These are phyloP conservation scores for Halophytophthora batemanensis DNA, from an alignment of 352 stramenopile species.

Conservation along the genomic window DNA sequence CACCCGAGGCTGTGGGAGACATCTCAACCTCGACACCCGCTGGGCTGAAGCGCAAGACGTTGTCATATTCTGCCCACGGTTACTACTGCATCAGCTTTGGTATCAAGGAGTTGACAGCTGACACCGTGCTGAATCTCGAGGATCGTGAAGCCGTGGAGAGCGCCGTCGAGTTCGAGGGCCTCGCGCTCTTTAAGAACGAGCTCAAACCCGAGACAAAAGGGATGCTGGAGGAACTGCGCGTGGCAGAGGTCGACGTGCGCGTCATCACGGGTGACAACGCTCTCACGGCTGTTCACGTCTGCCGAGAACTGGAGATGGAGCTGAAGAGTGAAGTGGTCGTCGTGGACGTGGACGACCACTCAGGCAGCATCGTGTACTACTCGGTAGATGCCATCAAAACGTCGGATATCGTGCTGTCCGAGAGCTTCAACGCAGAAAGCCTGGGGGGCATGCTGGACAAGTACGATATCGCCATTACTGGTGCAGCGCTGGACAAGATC, in stretches of 20 bases:
- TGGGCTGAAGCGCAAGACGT: constrained; percentile 45
- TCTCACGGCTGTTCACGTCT: constrained; percentile 45
- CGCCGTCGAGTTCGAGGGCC: constrained; percentile 55
- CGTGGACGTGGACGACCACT: constrained; percentile 30
- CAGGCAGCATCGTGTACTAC: constrained; percentile 19
- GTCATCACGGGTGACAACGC: constrained; percentile 86
- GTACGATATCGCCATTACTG: constrained; percentile 48
- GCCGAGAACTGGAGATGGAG: constrained; percentile 34
- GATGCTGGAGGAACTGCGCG: constrained; percentile 64
- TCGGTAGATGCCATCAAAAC: constrained; percentile 30
- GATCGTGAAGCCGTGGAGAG: constrained; percentile 47
- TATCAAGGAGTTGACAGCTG: constrained; percentile 22
- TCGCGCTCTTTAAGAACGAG: constrained; percentile 83
- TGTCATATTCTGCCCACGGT: constrained; percentile 47
- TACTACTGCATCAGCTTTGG: constrained; percentile 63
- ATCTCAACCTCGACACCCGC: constrained; percentile 35
- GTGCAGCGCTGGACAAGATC: constrained; percentile 38
- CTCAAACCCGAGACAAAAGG: constrained; percentile 66
- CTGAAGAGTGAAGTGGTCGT: constrained; percentile 40
- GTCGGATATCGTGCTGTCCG: constrained; percentile 26
- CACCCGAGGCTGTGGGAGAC: constrained; percentile 34
- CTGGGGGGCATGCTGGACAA: constrained; percentile 17
- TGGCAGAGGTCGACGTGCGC: constrained; percentile 54
- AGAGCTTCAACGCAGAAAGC: constrained; percentile 27
- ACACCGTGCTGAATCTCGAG: constrained; percentile 6